phyloP scores from a whole-genome alignment of 2,329 filamentous ascomycete species.

The Juglanconis sp. region DNA sequence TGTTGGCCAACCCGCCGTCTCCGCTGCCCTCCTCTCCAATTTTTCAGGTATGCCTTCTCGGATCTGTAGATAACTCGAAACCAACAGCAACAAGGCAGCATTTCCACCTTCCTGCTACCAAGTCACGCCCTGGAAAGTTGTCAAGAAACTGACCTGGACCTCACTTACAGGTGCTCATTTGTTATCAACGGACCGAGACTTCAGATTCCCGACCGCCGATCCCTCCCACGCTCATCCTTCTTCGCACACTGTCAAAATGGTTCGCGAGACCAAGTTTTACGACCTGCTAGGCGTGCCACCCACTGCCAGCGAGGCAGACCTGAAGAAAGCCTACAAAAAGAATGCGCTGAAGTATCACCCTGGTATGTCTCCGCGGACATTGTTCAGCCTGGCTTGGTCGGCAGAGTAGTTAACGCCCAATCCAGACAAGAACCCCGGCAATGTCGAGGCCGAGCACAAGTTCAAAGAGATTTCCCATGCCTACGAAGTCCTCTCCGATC shows the following conservation, averaged over 20 bases:
- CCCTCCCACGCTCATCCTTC: neutral
- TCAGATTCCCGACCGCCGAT: neutral
- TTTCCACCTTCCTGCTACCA: neutral
- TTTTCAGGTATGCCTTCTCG: slow-evolving; percentile 7
- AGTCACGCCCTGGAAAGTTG: neutral
- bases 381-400: neutral
- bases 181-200: neutral
- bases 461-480: slow-evolving; percentile 98
- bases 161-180: neutral
- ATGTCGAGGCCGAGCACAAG: slow-evolving; percentile 90
- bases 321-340: slow-evolving; percentile 89
- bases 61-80: neutral
- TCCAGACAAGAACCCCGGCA: slow-evolving; percentile 91
- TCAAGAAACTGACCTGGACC: neutral
- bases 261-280: slow-evolving; percentile 77
- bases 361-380: slow-evolving; percentile 49
- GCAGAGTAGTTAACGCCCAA: slow-evolving; percentile 15
- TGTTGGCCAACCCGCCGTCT: neutral
- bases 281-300: slow-evolving; percentile 74
- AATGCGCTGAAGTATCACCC: slow-evolving; percentile 81
- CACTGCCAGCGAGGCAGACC: slow-evolving; percentile 75
- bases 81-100: neutral
- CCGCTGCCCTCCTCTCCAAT: neutral
- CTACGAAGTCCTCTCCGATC: slow-evolving; percentile 90
- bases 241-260: slow-evolving; percentile 52